Conservation (phyloP, 805 yeast species). For the Ogataea corticis region DNA sequence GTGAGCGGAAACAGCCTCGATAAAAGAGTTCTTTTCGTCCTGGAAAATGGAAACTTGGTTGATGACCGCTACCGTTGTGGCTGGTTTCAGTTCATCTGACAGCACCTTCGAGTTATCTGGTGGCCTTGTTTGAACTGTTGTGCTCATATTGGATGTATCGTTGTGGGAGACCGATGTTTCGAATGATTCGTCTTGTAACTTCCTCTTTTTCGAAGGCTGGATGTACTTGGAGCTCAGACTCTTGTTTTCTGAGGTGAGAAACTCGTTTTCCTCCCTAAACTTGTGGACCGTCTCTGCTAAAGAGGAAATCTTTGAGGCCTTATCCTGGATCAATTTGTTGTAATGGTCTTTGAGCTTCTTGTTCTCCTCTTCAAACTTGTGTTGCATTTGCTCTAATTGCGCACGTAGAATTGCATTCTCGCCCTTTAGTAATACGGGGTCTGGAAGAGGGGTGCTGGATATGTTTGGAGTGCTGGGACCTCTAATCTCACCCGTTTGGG, state of each 20-base stretch:
- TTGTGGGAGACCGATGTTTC: constrained; percentile 1
- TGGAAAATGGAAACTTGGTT: constrained; percentile 35
- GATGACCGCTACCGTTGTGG: constrained; percentile 26
- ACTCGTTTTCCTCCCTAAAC: constrained; percentile 56
- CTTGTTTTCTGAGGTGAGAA: constrained; percentile 49
- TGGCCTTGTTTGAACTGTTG: neutral
- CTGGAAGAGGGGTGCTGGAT: neutral
- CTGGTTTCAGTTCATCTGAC: constrained; percentile 1
- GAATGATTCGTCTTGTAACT: constrained; percentile 18
- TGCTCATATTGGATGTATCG: neutral
- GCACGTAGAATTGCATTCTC: constrained; percentile 78
- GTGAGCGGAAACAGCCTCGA: constrained; percentile 37
- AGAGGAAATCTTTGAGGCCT: constrained; percentile 24
- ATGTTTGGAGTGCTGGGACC: too few species aligned
- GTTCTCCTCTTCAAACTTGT: constrained; percentile 37
- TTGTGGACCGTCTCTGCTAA: constrained; percentile 39
- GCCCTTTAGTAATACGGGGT: constrained; percentile 50
- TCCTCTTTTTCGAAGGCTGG: constrained; percentile 30
- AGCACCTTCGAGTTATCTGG: neutral
- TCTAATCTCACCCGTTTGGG: too few species aligned
- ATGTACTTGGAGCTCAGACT: constrained; percentile 28
- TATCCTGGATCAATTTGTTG: constrained; percentile 20
- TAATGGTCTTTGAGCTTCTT: constrained; percentile 37
- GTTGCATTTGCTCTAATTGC: constrained; percentile 51
- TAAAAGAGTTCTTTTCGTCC: constrained; percentile 41